Conservation (phyloP, 805 yeast species). For the Blastobotrys terrestris region DNA sequence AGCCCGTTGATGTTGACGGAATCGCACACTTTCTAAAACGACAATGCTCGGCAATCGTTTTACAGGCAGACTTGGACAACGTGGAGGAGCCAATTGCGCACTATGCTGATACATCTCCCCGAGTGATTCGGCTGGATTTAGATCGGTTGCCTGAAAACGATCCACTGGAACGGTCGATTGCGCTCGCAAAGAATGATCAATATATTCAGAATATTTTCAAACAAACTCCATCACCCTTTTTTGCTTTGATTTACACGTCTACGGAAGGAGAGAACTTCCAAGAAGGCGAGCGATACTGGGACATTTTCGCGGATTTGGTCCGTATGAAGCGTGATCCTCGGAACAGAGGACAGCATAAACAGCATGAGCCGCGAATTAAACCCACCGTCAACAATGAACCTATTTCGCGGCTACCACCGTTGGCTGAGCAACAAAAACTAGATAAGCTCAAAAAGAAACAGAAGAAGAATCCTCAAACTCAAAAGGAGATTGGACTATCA, state of each 20-base stretch:
- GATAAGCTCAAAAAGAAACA: background rate
- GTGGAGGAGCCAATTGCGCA: conserved; percentile 21
- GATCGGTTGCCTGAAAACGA: conserved; percentile 39
- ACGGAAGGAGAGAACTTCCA: conserved; percentile 20
- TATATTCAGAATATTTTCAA: conserved; percentile 51
- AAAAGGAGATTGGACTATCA: background rate
- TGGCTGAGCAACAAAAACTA: conserved; percentile 1
- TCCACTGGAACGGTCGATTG: conserved; percentile 29
- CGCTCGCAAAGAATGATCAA: conserved; percentile 39
- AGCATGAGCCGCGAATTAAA: conserved; percentile 14
- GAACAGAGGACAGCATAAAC: conserved; percentile 22
- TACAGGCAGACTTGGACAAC: conserved; percentile 32
- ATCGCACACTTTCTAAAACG: conserved; percentile 37
- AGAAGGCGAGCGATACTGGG: conserved; percentile 12
- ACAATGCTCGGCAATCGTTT: conserved; percentile 45
- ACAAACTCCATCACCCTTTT: conserved; percentile 68
- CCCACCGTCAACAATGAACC: conserved; percentile 17
- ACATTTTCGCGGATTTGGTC: conserved; percentile 23
- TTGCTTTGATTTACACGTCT: conserved; percentile 54
- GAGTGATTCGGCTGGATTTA: conserved; percentile 52
- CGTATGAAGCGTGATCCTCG: conserved; percentile 23
- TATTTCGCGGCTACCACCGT: background rate
- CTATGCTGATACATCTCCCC: conserved; percentile 53
- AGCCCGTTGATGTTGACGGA: conserved; percentile 35
- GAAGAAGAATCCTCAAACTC: background rate